Evolutionary conservation across 1,139 yeast species (phyloP).

Genomic region (Nakaseomyces glabratus): DNA sequence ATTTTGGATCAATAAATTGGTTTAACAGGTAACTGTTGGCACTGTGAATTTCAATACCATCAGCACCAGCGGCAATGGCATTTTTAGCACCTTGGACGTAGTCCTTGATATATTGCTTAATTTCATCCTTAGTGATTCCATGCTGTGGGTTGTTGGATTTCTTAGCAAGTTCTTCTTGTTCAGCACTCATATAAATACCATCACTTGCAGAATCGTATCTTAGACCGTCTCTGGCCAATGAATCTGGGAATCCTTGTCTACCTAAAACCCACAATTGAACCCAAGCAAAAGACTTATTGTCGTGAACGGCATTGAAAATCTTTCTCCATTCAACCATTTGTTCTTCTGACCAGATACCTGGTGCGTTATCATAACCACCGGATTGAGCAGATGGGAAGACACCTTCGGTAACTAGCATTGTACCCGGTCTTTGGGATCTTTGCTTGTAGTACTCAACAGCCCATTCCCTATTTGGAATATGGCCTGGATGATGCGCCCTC

Average conservation of each 20-base stretch:
- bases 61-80: slow-evolving; percentile 33
- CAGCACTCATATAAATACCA: slow-evolving; percentile 22
- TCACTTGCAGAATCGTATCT: slow-evolving; percentile 26
- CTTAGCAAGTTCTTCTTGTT: slow-evolving; percentile 18
- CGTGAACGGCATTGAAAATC: slow-evolving; percentile 34
- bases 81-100: slow-evolving; percentile 25
- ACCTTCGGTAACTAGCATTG: slow-evolving; percentile 39
- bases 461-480: slow-evolving; percentile 33
- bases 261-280: slow-evolving; percentile 38
- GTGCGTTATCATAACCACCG: slow-evolving; percentile 35
- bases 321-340: slow-evolving; percentile 35
- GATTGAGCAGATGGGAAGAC: slow-evolving; percentile 34
- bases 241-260: slow-evolving; percentile 29
- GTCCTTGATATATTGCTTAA: slow-evolving; percentile 17
- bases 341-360: slow-evolving; percentile 41
- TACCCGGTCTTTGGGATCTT: slow-evolving; percentile 46
- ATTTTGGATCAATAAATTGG: slow-evolving; percentile 33
- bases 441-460: slow-evolving; percentile 44
- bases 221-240: slow-evolving; percentile 23
- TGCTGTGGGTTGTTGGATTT: slow-evolving; percentile 16
- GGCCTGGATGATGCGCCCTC: slow-evolving; percentile 34
- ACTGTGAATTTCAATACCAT: slow-evolving; percentile 35
- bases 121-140: slow-evolving; percentile 21
- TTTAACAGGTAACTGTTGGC: slow-evolving; percentile 32
- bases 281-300: slow-evolving; percentile 31